Percentiles rank a stretch among this genome's conserved stretches.
Evolutionary conservation across 2,329 filamentous ascomycete species (phyloP).

Genomic region (Aspergillus awamori): DNA sequence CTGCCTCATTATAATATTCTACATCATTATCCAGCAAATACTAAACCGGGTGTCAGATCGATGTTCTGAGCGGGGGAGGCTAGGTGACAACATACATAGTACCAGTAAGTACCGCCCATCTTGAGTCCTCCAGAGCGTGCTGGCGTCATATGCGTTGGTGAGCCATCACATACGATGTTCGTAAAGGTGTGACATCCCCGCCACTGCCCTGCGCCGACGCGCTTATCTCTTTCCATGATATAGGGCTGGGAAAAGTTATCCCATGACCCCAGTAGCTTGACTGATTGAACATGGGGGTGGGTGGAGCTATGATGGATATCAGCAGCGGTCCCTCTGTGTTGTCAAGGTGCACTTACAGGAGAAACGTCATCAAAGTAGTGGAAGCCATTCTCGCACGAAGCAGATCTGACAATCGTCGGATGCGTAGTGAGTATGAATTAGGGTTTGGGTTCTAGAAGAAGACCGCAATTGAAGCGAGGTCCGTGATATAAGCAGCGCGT

Average conservation of each 20-base stretch:
- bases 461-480: not conserved
- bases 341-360: constrained; percentile 34
- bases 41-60: constrained; percentile 51
- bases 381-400: constrained; percentile 32
- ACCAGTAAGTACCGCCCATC: constrained; percentile 94
- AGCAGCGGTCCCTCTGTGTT: constrained; percentile 13
- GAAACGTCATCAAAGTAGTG: constrained; percentile 41
- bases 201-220: constrained; percentile 77
- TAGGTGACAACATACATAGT: constrained; percentile 70
- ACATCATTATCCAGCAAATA: constrained; percentile 79
- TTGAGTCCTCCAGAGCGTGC: constrained; percentile 78
- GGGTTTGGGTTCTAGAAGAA: not conserved
- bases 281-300: constrained; percentile 54
- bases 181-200: constrained; percentile 84
- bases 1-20: constrained; percentile 73
- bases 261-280: constrained; percentile 89
- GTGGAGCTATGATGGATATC: constrained; percentile 34
- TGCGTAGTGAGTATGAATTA: constrained; percentile 1
- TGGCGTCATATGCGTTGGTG: constrained; percentile 53
- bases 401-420: constrained; percentile 2
- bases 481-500: constrained; percentile 6
- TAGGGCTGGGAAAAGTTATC: constrained; percentile 85
- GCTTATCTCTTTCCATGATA: constrained; percentile 76
- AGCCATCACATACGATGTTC: constrained; percentile 81
- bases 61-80: not conserved